phyloP scores from a whole-genome alignment of 2,329 filamentous ascomycete species.

The Aureobasidium leucospermi region DNA sequence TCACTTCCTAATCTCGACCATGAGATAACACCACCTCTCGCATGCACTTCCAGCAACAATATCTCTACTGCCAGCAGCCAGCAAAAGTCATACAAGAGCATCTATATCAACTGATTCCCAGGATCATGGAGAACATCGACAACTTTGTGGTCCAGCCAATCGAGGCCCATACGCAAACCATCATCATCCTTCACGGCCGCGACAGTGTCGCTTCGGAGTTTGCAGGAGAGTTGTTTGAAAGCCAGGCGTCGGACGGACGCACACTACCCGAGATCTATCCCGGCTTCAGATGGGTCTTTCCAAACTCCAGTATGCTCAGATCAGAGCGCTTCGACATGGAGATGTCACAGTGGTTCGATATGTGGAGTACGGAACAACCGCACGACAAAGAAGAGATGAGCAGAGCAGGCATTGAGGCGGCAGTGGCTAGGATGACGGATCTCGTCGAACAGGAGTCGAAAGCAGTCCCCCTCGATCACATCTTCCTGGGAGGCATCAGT shows the following conservation, averaged over 20 bases:
- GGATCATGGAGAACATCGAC: neutral
- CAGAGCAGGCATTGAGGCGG: neutral
- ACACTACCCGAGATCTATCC: conserved; percentile 29
- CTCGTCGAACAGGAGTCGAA: neutral
- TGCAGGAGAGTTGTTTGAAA: conserved; percentile 34
- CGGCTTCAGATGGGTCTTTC: conserved; percentile 32
- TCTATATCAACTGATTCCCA: neutral
- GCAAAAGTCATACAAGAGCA: neutral
- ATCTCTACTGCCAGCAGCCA: neutral
- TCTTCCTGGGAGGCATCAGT: conserved; percentile 14
- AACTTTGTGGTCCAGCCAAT: conserved; percentile 2
- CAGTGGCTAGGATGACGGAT: neutral
- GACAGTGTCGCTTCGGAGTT: conserved; percentile 36
- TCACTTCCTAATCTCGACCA: too few relatives aligned
- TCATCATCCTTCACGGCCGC: conserved; percentile 42
- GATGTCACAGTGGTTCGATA: conserved; percentile 35
- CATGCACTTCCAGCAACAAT: neutral
- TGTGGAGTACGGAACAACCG: conserved; percentile 25
- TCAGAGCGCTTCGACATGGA: conserved; percentile 22
- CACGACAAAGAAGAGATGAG: conserved; percentile 20
- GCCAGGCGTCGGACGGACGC: conserved; percentile 21
- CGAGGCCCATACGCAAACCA: conserved; percentile 35
- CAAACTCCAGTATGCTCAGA: conserved; percentile 21
- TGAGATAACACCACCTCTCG: too few relatives aligned
- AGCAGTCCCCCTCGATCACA: neutral